phyloP scores from a whole-genome alignment of 1,284 basidiomycete species.

The Anthracocystis panici-leucophaei region DNA sequence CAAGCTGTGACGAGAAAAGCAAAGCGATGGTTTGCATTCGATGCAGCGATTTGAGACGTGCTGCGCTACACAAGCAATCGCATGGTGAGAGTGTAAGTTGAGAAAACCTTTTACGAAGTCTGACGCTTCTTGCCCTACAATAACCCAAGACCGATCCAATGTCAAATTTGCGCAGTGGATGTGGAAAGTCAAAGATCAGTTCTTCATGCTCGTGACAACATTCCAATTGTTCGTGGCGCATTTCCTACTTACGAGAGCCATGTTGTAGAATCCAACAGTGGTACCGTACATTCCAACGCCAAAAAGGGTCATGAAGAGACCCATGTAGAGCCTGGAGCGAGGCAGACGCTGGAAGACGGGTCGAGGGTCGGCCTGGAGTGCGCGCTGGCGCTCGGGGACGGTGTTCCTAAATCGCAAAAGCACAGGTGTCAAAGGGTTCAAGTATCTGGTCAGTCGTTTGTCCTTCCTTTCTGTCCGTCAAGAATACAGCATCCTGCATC shows the following conservation, averaged over 20 bases:
- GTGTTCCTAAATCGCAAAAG: constrained; percentile 50
- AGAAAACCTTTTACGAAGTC: constrained; percentile 11
- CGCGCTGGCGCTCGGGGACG: constrained; percentile 61
- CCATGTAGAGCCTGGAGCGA: constrained; percentile 62
- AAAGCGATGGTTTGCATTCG: neutral
- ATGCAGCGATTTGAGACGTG: neutral
- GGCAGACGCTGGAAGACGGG: constrained; percentile 65
- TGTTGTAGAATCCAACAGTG: constrained; percentile 62
- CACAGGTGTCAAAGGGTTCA: neutral
- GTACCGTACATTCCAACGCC: constrained; percentile 63
- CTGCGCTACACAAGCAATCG: neutral
- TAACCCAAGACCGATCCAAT: neutral
- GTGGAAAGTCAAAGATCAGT: constrained; percentile 2
- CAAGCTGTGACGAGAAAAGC: neutral
- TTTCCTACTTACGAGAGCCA: constrained; percentile 51
- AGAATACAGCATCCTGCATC: neutral
- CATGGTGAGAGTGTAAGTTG: neutral
- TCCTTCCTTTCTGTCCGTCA: neutral
- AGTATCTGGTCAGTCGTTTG: neutral
- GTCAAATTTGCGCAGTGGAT: neutral
- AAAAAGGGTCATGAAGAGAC: constrained; percentile 65
- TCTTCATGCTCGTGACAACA: too few relatives aligned
- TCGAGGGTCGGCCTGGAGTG: constrained; percentile 61
- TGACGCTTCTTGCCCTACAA: constrained; percentile 52
- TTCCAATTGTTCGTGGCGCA: too few relatives aligned